Conservation (phyloP, 2,329 filamentous ascomycete species). For the Lithohypha guttulata region DNA sequence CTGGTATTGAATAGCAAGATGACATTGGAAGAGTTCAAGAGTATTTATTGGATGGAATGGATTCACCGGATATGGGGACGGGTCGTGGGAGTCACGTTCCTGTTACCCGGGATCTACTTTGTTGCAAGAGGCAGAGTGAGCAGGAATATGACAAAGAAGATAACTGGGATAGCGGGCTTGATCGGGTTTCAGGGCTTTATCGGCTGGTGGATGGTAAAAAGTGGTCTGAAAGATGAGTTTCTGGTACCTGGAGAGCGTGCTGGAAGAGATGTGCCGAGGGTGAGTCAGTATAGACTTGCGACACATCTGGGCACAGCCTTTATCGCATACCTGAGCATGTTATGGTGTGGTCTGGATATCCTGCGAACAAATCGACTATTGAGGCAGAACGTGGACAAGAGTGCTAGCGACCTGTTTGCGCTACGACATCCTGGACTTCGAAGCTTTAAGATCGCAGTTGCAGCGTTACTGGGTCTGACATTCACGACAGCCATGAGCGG, state of each 20-base stretch:
- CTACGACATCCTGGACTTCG: slow-evolving; percentile 59
- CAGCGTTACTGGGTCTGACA: slow-evolving; percentile 61
- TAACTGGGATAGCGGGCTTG: slow-evolving; percentile 72
- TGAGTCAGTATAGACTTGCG: slow-evolving; percentile 86
- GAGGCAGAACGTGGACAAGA: slow-evolving; percentile 38
- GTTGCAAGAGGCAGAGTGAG: slow-evolving; percentile 70
- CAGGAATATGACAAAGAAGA: slow-evolving; percentile 61
- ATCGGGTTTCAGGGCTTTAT: slow-evolving; percentile 94
- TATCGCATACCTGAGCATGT: slow-evolving; percentile 86
- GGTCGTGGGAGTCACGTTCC: slow-evolving; percentile 79
- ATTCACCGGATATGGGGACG: slow-evolving; percentile 89
- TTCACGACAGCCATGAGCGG: slow-evolving; percentile 91
- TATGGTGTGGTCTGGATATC: slow-evolving; percentile 76
- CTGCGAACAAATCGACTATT: slow-evolving; percentile 60
- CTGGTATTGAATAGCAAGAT: slow-evolving; percentile 85
- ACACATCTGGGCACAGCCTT: slow-evolving; percentile 87
- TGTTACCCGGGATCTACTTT: slow-evolving; percentile 81
- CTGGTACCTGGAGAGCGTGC: slow-evolving; percentile 86
- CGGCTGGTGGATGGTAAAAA: slow-evolving; percentile 99
- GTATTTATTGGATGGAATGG: slow-evolving; percentile 99
- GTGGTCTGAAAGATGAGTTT: slow-evolving; percentile 86
- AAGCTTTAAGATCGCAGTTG: slow-evolving; percentile 62
- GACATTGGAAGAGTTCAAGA: slow-evolving; percentile 87
- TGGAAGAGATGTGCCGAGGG: slow-evolving; percentile 38
- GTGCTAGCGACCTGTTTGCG: slow-evolving; percentile 49